phyloP scores from a whole-genome alignment of 495 filamentous ascomycete genomes.

The Haplographium delicatum region DNA sequence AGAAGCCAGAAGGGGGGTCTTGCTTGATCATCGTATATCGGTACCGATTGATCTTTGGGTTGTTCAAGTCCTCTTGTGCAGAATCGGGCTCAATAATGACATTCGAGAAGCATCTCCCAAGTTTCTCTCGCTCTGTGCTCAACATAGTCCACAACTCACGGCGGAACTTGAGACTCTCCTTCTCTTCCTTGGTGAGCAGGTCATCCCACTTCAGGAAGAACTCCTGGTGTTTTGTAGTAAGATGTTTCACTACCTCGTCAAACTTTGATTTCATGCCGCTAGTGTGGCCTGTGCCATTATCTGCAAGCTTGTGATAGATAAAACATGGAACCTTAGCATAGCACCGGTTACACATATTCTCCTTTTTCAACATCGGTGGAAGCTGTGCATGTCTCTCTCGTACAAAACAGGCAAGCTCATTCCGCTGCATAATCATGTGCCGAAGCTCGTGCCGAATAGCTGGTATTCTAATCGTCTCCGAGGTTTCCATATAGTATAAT shows the following conservation, averaged over 20 bases:
- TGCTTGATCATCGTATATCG: slow-evolving; percentile 76
- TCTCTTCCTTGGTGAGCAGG: slow-evolving; percentile 90
- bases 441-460: slow-evolving; percentile 78
- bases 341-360: slow-evolving; percentile 71
- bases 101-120: slow-evolving; percentile 63
- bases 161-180: slow-evolving; percentile 73
- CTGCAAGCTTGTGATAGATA: slow-evolving; percentile 87
- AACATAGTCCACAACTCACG: slow-evolving; percentile 93
- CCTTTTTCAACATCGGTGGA: slow-evolving; percentile 77
- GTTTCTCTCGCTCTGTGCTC: slow-evolving; percentile 79
- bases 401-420: slow-evolving; percentile 77
- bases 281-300: slow-evolving; percentile 75
- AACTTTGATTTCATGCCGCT: slow-evolving; percentile 73
- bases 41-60: slow-evolving; percentile 83
- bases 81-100: slow-evolving; percentile 76
- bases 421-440: slow-evolving; percentile 96
- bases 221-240: slow-evolving; percentile 63
- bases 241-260: slow-evolving; percentile 64
- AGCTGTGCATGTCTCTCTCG: slow-evolving; percentile 70
- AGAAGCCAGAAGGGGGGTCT: slow-evolving; percentile 52
- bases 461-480: slow-evolving; percentile 77
- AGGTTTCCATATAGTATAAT: slow-evolving; percentile 89
- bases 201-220: slow-evolving; percentile 96
- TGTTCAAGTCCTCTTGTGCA: slow-evolving; percentile 56
- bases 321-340: slow-evolving; percentile 88